Percentiles rank a stretch among this genome's conserved stretches.
These are phyloP conservation scores for Phytophthora europaea DNA, from an alignment of 352 stramenopile species.

Conservation along the genomic window DNA sequence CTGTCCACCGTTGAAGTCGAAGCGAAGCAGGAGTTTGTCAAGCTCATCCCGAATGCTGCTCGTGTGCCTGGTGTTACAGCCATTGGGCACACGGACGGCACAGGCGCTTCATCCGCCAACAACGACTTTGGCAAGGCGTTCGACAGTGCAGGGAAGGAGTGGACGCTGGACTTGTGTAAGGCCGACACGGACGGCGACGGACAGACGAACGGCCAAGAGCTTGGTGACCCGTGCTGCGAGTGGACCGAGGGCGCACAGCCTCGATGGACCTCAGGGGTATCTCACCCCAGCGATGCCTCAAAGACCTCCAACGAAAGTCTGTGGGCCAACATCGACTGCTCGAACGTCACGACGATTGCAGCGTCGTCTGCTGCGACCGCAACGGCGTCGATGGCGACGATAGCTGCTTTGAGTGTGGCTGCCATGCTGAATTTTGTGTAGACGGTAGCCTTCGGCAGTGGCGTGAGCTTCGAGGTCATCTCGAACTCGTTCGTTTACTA, in stretches of 20 bases:
- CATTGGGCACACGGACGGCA: conserved; percentile 45
- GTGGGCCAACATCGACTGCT: conserved; percentile 40
- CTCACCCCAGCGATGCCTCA: conserved; percentile 37
- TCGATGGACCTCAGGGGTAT: conserved; percentile 33
- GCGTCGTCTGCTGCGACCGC: conserved; percentile 16
- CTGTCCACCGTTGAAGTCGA: background rate
- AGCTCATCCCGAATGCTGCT: conserved; percentile 48
- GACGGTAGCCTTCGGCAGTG: background rate
- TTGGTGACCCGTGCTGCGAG: conserved; percentile 69
- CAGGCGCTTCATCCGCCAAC: conserved; percentile 9
- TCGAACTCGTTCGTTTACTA: background rate
- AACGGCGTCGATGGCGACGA: conserved; percentile 1
- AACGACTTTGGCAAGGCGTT: conserved; percentile 29
- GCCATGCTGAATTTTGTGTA: conserved; percentile 20
- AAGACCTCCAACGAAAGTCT: conserved; percentile 36
- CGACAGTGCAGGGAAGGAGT: conserved; percentile 20
- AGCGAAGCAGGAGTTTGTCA: conserved; percentile 25
- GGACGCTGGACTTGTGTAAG: conserved; percentile 32
- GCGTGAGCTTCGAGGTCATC: background rate
- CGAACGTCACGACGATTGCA: conserved; percentile 25
- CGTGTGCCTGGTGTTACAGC: conserved; percentile 41
- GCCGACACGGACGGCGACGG: conserved; percentile 59
- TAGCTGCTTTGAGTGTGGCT: conserved; percentile 10
- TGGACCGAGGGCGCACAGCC: conserved; percentile 12
- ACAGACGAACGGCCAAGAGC: conserved; percentile 64